Percentiles rank a stretch among this genome's conserved stretches.
Conservation (phyloP, 352 stramenopile species). For the Globisporangium acanthophoron region DNA sequence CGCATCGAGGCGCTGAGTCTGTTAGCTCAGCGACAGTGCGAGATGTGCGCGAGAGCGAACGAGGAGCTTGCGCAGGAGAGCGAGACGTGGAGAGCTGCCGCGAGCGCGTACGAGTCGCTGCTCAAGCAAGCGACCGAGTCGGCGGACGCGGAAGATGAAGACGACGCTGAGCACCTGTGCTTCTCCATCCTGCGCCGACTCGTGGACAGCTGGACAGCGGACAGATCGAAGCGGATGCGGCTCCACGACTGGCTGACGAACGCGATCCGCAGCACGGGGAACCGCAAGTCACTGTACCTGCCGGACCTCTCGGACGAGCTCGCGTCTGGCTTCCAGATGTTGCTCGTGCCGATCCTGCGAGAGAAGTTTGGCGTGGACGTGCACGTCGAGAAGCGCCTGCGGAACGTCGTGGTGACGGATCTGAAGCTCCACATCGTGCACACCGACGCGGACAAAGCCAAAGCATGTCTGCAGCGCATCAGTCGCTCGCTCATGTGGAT, state of each 20-base stretch:
- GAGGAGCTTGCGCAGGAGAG: slow-evolving; percentile 21
- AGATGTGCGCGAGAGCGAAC: slow-evolving; percentile 20
- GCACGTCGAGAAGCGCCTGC: slow-evolving; percentile 50
- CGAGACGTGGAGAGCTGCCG: slow-evolving; percentile 40
- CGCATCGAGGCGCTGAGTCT: slow-evolving; percentile 31
- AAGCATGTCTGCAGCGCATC: slow-evolving; percentile 41
- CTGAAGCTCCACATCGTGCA: slow-evolving; percentile 38
- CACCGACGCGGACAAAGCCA: slow-evolving; percentile 19
- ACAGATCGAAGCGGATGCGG: slow-evolving; percentile 67
- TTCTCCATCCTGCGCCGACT: slow-evolving; percentile 54
- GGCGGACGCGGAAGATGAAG: slow-evolving; percentile 27
- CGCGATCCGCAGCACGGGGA: slow-evolving; percentile 47
- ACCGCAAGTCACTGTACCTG: slow-evolving; percentile 46
- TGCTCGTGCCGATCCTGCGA: slow-evolving; percentile 54
- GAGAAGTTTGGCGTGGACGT: slow-evolving; percentile 53
- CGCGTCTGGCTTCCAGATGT: slow-evolving; percentile 49
- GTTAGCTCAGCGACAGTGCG: slow-evolving; percentile 24
- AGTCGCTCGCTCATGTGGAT: slow-evolving; percentile 49
- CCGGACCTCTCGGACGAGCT: slow-evolving; percentile 58
- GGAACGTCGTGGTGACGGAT: slow-evolving; percentile 60
- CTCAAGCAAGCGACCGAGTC: slow-evolving; percentile 19
- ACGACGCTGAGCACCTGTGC: slow-evolving; percentile 45
- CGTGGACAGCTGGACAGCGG: slow-evolving; percentile 59
- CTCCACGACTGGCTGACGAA: slow-evolving; percentile 74
- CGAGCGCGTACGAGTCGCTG: slow-evolving; percentile 36